Evolutionary conservation across 345 rosid species (phyloP), one percentile per base, ranked within the genome.

Genomic region (Streptanthus diversifolius): DNA sequence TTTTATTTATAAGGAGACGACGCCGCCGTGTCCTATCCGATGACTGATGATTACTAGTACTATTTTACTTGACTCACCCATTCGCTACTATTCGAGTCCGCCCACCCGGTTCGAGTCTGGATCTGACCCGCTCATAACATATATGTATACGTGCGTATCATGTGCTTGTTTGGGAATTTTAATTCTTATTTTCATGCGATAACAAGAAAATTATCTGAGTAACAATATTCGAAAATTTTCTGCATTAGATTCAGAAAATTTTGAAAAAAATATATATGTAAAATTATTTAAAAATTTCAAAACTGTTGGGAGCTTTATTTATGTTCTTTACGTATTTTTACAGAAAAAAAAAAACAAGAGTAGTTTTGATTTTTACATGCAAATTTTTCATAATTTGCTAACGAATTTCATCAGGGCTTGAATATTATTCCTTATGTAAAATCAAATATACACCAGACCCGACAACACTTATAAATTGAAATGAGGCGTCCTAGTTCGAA

Each of bases 1-100:
- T 63, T 51, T 1, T 73, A 72, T 61, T 66, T 74, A 45, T 74
- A 66, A 65, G 1, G 33, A 36, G 68, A 68, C 53, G 45, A 74
- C 57, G 67, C 66, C 66, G 61, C 72, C 68, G 61, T 66, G 43
- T 66, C 61, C 57, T 68, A 60, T 74, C 63, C 65, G 32, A 55
- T 43, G 64, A 69, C 73, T 64, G 67, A 8, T 36, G 35, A 5
- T 25, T 36, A 18, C 60, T 55, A 14, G n/a, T n/a, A 45, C 47
- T 48, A 17, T 6, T 36, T 27, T 58, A 57, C 53, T 65, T 56
- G 55, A 74, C 73, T 74, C 48, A 33, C 55, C 25, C 45, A 37
- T 49, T 58, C 8, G 54, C 2, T 30, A 4, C 22, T 21, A 67
- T 67, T 48, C 63, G 56, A 51, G 55, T 40, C 62, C 37, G 7